Evolutionary conservation across 306 rosid genomes (phyloP).

Genomic region (Begonia masoniana): DNA sequence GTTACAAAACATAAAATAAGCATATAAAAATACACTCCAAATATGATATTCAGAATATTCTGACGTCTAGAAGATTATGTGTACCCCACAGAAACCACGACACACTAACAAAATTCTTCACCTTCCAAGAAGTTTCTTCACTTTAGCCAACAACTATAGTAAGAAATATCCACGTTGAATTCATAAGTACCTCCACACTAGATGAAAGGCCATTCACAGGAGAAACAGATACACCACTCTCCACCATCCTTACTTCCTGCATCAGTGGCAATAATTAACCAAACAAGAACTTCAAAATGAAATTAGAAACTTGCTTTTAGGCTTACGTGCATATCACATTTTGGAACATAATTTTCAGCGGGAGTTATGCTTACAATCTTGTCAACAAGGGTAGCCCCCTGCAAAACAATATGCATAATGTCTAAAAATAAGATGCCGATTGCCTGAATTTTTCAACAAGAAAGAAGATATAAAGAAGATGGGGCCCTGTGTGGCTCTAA

Average conservation of each 20-base stretch:
- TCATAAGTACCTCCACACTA: conserved; percentile 35
- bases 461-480: too few relatives aligned
- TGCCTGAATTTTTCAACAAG: too few relatives aligned
- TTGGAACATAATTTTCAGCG: conserved; percentile 53
- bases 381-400: conserved; percentile 94
- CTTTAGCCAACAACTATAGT: too few relatives aligned
- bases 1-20: too few relatives aligned
- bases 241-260: conserved; percentile 62
- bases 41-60: too few relatives aligned
- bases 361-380: conserved; percentile 62
- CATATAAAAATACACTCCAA: too few relatives aligned
- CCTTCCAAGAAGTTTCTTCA: too few relatives aligned
- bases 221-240: conserved; percentile 28
- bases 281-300: conserved; percentile 9
- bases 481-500: too few relatives aligned
- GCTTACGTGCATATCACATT: conserved; percentile 35
- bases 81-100: too few relatives aligned
- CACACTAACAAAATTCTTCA: too few relatives aligned
- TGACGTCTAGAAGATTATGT: too few relatives aligned
- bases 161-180: too few relatives aligned
- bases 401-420: conserved; percentile 16
- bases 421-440: neutral
- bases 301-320: conserved; percentile 1
- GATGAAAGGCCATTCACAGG: conserved; percentile 29
- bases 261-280: conserved; percentile 8